Evolutionary conservation across 306 rosid species (phyloP), one percentile per base, ranked within the genome.

Genomic region (Dalbergia cultrata): DNA sequence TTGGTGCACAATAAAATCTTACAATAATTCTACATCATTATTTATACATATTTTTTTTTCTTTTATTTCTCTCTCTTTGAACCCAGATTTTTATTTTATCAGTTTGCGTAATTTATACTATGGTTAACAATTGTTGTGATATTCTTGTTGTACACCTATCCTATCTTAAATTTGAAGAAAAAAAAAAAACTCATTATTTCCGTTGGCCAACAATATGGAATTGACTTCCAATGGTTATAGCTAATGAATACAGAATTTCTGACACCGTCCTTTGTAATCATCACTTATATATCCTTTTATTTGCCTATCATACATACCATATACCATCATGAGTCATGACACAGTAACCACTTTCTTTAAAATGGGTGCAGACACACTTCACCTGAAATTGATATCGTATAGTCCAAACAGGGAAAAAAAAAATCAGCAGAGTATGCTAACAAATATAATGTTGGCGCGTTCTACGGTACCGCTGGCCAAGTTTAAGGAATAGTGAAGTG

Each of bases 351-450:
- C 53, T 22, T 43, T 41, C 59, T 31, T 43, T 64, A 49, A 33
- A 80, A 62, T 72, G 57, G 31, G 31, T 13, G 52, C 62, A 35
- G 62, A 35, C 45, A 47, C 71, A 10, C 52, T 21, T 37, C 21
- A 41, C 50, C 16, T 35, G 22, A 65, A 10, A 17, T 72, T n/a
- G 59, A 50, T 50, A 21, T 66, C 65, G 19, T 10, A 21, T 67
- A 21, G 67, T 57, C 67, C 59, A 72, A 39, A 72, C 58, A 71
- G 47, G 62, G 72, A 37, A 72, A 31, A 63, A 63, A 17, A 58
- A 8, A 60, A 34, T 8, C 17, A 37, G 39, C 39, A 53, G 4
- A 13, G 49, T 9, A n/a, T 80, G 19, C 39, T 22, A 80, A 63
- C 39, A 50, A 72, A 63, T 21, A 63, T n/a, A n/a, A n/a, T n/a